These are phyloP conservation scores for Aureobasidium pullulans DNA, from an alignment of 2,329 filamentous ascomycete genomes.

Conservation along the genomic window DNA sequence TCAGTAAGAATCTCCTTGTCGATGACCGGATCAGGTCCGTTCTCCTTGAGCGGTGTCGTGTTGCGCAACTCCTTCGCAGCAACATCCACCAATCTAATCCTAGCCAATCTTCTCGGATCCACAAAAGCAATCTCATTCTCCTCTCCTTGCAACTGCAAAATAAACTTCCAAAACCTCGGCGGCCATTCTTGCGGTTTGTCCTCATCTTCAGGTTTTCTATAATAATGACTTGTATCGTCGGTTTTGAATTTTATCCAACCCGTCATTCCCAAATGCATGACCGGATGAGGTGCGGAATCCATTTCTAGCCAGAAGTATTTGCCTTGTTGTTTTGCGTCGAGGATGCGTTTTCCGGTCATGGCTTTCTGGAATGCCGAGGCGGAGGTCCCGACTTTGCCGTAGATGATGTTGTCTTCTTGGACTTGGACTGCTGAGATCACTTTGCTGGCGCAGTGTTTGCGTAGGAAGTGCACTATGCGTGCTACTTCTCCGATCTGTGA, in stretches of 20 bases:
- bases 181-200: conserved; percentile 60
- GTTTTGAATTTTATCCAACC: conserved; percentile 86
- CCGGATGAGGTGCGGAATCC: conserved; percentile 68
- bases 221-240: conserved; percentile 73
- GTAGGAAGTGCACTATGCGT: conserved; percentile 78
- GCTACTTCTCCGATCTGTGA: conserved; percentile 55
- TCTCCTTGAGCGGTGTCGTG: conserved; percentile 73
- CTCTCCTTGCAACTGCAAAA: conserved; percentile 46
- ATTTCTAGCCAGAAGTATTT: conserved; percentile 96
- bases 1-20: conserved; percentile 72
- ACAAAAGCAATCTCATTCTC: conserved; percentile 69
- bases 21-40: conserved; percentile 85
- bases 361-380: conserved; percentile 66
- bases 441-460: conserved; percentile 75
- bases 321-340: conserved; percentile 72
- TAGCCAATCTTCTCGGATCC: conserved; percentile 69
- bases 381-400: conserved; percentile 81
- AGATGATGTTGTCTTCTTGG: conserved; percentile 75
- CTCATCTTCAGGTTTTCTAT: conserved; percentile 44
- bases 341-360: conserved; percentile 65
- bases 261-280: conserved; percentile 47
- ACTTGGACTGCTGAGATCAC: conserved; percentile 63
- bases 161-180: conserved; percentile 83
- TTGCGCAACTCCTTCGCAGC: conserved; percentile 67
- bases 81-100: conserved; percentile 77